Percentiles rank a stretch among this genome's conserved stretches.
These are phyloP conservation scores for Astragalus membranaceus DNA, from an alignment of 306 rosid genomes.

Conservation along the genomic window DNA sequence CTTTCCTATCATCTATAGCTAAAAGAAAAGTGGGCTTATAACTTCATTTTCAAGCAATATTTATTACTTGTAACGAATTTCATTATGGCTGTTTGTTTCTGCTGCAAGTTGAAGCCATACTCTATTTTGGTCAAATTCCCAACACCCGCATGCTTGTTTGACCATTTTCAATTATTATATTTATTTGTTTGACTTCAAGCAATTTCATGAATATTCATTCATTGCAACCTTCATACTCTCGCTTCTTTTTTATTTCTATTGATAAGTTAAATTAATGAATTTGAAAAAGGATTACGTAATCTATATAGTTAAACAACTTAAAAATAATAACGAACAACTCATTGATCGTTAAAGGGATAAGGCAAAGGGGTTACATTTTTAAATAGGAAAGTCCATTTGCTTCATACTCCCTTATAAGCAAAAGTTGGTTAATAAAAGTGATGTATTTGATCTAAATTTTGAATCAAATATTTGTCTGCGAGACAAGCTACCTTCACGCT, in stretches of 20 bases:
- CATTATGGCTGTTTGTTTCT: conserved; percentile 34
- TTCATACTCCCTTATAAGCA: too few relatives aligned
- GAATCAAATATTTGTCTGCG: too few relatives aligned
- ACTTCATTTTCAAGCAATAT: conserved; percentile 32
- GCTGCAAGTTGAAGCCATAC: conserved; percentile 30
- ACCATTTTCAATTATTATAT: neutral
- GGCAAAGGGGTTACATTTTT: too few relatives aligned
- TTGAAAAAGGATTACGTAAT: neutral
- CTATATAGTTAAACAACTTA: neutral
- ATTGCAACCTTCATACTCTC: neutral
- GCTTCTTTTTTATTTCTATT: neutral
- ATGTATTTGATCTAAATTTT: too few relatives aligned
- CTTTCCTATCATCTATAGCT: neutral
- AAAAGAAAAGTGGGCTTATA: conserved; percentile 19
- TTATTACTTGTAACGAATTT: conserved; percentile 15
- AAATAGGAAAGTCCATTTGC: too few relatives aligned
- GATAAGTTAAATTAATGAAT: neutral
- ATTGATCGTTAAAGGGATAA: too few relatives aligned
- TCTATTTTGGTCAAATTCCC: conserved; percentile 19
- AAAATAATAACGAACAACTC: too few relatives aligned
- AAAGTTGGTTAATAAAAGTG: too few relatives aligned
- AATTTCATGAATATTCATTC: too few relatives aligned
- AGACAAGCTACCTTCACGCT: too few relatives aligned
- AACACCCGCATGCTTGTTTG: conserved; percentile 9
- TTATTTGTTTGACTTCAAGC: neutral